Evolutionary conservation across 2,329 filamentous ascomycete genomes (phyloP).

Genomic region (Neofusicoccum laricinum): DNA sequence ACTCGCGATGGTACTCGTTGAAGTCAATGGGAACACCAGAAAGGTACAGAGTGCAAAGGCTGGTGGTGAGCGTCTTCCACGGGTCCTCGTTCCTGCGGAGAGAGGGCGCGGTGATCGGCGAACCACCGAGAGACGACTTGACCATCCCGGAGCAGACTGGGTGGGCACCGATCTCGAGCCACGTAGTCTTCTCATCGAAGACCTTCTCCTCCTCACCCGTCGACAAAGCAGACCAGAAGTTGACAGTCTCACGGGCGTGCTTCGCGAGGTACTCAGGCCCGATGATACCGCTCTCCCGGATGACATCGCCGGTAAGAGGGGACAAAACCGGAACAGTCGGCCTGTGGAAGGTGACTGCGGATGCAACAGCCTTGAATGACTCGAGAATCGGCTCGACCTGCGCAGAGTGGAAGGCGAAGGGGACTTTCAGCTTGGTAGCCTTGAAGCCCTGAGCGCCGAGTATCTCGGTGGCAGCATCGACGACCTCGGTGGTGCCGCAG

Average conservation of each 20-base stretch:
- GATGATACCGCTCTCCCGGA: conserved; percentile 57
- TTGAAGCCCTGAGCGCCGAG: conserved; percentile 56
- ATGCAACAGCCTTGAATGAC: conserved; percentile 56
- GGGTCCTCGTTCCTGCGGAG: conserved; percentile 61
- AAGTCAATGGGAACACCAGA: conserved; percentile 65
- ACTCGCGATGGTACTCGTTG: conserved; percentile 66
- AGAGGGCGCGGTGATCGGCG: conserved; percentile 57
- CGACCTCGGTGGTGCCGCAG: conserved; percentile 59
- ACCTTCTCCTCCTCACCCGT: conserved; percentile 57
- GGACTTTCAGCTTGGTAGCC: conserved; percentile 61
- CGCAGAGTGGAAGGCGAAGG: conserved; percentile 65
- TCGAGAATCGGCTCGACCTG: conserved; percentile 64
- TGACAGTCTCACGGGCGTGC: conserved; percentile 66
- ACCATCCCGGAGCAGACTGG: conserved; percentile 68
- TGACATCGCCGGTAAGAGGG: conserved; percentile 60
- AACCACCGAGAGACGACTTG: conserved; percentile 58
- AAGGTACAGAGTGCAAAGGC: conserved; percentile 58
- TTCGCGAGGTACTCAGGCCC: conserved; percentile 61
- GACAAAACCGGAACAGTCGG: conserved; percentile 65
- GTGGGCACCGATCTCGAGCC: conserved; percentile 73
- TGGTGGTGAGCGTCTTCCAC: conserved; percentile 62
- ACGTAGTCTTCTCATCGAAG: conserved; percentile 65
- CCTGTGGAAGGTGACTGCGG: conserved; percentile 54
- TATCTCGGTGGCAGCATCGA: conserved; percentile 51
- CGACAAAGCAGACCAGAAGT: conserved; percentile 63